These are phyloP conservation scores for Xylaria sp. DNA, from an alignment of 495 filamentous ascomycete genomes.

Conservation along the genomic window DNA sequence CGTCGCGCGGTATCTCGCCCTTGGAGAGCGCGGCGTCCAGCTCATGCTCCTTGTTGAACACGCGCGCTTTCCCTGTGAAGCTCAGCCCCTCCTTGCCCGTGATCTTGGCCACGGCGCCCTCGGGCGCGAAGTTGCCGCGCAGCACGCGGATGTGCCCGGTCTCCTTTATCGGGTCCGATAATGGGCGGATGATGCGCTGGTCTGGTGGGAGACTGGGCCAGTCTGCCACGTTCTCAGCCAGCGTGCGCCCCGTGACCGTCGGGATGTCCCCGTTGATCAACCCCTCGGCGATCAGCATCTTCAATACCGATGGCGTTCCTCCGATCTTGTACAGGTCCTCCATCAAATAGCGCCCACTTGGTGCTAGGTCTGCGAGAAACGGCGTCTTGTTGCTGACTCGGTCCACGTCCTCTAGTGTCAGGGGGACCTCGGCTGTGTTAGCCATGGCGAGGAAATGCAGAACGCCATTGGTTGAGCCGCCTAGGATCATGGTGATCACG, in stretches of 20 bases:
- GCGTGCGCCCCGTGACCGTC: conserved; percentile 91
- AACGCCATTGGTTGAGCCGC: conserved; percentile 90
- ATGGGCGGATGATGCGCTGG: conserved; percentile 84
- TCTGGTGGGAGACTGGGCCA: conserved; percentile 81
- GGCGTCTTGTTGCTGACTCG: conserved; percentile 88
- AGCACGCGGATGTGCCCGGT: conserved; percentile 92
- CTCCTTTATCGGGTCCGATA: conserved; percentile 83
- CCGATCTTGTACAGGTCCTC: conserved; percentile 95
- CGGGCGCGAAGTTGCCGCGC: conserved; percentile 87
- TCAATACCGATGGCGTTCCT: conserved; percentile 89
- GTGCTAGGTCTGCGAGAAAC: conserved; percentile 91
- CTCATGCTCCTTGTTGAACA: conserved; percentile 89
- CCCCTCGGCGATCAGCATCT: conserved; percentile 82
- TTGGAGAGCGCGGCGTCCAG: conserved; percentile 77
- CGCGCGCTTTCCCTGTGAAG: conserved; percentile 82
- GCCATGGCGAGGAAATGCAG: conserved; percentile 97
- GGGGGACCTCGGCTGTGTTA: conserved; percentile 79
- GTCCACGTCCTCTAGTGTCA: conserved; percentile 89
- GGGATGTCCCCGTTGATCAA: conserved; percentile 83
- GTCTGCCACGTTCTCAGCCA: conserved; percentile 84
- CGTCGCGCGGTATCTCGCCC: conserved; percentile 71
- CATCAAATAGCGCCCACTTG: conserved; percentile 88
- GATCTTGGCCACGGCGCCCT: conserved; percentile 95
- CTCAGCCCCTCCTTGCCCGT: conserved; percentile 90
- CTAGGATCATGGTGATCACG: conserved; percentile 89